phyloP scores from a whole-genome alignment of 1,139 yeast genomes.

The Suhomyces coccinellae region DNA sequence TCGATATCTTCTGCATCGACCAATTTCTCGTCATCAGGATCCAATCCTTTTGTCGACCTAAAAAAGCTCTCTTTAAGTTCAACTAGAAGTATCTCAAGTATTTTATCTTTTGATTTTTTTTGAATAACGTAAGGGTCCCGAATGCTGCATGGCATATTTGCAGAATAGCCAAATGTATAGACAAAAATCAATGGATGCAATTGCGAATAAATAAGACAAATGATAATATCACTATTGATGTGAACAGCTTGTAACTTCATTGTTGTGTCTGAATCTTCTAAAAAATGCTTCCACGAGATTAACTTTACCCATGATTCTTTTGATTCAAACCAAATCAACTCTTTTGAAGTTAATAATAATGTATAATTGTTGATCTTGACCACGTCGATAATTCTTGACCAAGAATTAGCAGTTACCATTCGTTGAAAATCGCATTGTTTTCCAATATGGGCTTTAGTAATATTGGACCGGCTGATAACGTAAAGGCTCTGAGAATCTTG shows the following conservation, averaged over 20 bases:
- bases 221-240: constrained; percentile 22
- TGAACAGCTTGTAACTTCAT: constrained; percentile 38
- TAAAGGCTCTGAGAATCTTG: constrained; percentile 31
- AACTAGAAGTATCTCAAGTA: constrained; percentile 19
- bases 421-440: constrained; percentile 26
- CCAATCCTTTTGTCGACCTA: not conserved
- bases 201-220: constrained; percentile 45
- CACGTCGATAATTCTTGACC: constrained; percentile 58
- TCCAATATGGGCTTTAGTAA: constrained; percentile 33
- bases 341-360: constrained; percentile 60
- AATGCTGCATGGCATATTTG: constrained; percentile 39
- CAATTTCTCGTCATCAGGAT: not conserved
- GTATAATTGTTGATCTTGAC: constrained; percentile 27
- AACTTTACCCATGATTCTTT: constrained; percentile 34
- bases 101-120: constrained; percentile 11
- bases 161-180: constrained; percentile 42
- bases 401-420: constrained; percentile 51
- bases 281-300: constrained; percentile 70
- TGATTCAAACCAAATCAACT: constrained; percentile 51
- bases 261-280: constrained; percentile 58
- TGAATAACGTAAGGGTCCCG: constrained; percentile 40
- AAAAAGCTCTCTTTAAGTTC: constrained; percentile 12
- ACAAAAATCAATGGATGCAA: constrained; percentile 41
- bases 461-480: constrained; percentile 46
- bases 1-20: not conserved